Evolutionary conservation across 2,329 filamentous ascomycete species (phyloP).

Genomic region (Sordariomycetes sp.): DNA sequence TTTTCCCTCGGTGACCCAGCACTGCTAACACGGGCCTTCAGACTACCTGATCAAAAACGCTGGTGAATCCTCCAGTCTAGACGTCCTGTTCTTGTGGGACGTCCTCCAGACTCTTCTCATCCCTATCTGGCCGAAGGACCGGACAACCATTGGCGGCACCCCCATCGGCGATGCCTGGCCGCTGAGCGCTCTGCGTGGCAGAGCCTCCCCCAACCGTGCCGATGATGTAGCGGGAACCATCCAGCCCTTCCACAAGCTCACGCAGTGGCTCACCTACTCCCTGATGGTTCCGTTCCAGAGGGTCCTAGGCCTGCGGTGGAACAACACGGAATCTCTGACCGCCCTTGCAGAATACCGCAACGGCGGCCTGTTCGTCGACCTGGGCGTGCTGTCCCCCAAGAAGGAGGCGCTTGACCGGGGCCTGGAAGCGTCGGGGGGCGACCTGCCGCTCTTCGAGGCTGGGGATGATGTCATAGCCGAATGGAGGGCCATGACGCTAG

Average conservation of each 20-base stretch:
- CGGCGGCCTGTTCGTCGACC: constrained; percentile 56
- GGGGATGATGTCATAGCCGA: constrained; percentile 49
- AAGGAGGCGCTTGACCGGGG: constrained; percentile 29
- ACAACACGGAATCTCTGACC: constrained; percentile 46
- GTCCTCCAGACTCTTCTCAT: constrained; percentile 31
- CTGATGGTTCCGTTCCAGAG: constrained; percentile 54
- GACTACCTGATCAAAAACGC: constrained; percentile 25
- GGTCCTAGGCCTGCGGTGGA: constrained; percentile 38
- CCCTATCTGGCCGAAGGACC: constrained; percentile 35
- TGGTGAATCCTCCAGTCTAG: constrained; percentile 16
- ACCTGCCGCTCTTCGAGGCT: constrained; percentile 39
- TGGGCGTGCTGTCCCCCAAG: constrained; percentile 42
- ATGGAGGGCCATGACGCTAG: constrained; percentile 49
- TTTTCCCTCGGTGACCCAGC: background rate
- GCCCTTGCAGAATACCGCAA: constrained; percentile 65
- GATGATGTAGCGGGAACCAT: constrained; percentile 16
- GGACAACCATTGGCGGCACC: constrained; percentile 34
- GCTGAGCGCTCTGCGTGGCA: constrained; percentile 16
- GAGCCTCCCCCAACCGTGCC: background rate
- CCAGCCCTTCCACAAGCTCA: constrained; percentile 50
- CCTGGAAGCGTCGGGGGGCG: constrained; percentile 26
- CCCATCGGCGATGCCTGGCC: constrained; percentile 42
- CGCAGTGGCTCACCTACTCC: constrained; percentile 65
- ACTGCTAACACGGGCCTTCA: constrained; percentile 10
- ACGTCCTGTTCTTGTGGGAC: constrained; percentile 29